Base-by-base conservation (phyloP, 192 early-diverging fungal genomes). In the Coemansia sp. region DNA sequence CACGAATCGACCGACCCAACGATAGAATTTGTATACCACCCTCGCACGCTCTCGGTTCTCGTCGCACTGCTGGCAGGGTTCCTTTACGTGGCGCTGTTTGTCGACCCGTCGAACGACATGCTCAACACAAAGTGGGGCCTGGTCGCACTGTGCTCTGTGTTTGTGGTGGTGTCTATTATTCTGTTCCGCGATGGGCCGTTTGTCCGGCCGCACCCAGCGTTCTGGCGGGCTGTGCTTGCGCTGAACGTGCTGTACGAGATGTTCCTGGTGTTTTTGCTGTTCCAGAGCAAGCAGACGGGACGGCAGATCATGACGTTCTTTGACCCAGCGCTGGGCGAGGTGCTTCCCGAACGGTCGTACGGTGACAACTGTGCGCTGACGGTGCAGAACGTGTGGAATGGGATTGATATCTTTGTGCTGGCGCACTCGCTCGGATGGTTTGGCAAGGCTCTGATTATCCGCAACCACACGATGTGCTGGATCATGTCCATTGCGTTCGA, bases 381-480 rank as follows among this genome's bases (percentile, higher is more conserved):
- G 9, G 76, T 61, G 55, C 68, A 81, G 14, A 90, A 88, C 42
- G 32, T 97, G 17, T 66, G 88, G 81, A 71, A 80, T 53, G 89
- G 93, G 77, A 80, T 95, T 45, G 95, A 98, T 65, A 84, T 92
- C 24, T 98, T 98, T 72, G 92, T 95, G 19, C 27, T 94, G 47
- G 93, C 92, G 3, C 95, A 98, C 72, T 79, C 88, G 26, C 47
- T 94, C 24, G 95, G 95, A 18, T 98, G 95, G 95, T 94, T 90
- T 55, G 86, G 82, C 47, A 95, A 95, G 72, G 87, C 93, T 5
- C 66, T 98, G 20, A 89, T 98, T 40, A 67, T 98, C 40, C 87
- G 95, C 29, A 94, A 98, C 71, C 87, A 88, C 65, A 94, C 88
- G 53, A 88, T 95, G 66, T 95, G 93, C 71, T 98, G 95, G 95